Evolutionary conservation across 257 asterid genomes (phyloP), one percentile per base, ranked within the genome.

Genomic region (Solanum habrochaites): DNA sequence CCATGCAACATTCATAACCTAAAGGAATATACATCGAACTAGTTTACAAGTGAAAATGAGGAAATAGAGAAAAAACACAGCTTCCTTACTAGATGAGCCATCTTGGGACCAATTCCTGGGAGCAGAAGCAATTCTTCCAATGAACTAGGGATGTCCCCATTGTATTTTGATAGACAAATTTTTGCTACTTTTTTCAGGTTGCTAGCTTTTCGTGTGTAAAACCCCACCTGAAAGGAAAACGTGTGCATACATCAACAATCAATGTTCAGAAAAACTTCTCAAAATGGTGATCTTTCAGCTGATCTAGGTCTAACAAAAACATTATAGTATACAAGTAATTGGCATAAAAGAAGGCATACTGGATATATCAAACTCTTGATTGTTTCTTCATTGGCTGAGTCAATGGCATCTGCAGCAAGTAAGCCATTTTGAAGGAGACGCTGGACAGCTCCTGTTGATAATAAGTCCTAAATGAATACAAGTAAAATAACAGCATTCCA

Each of bases 1-100:
- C 99, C 99, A 97, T 27, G 92, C 99, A 8, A 97, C 97, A 89
- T 97, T 95, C 99, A 97, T 96, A 82, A 95, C 98, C 99, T 97
- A 80, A 35, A 88, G 39, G 62, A 75, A 52, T 29, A 52, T 11
- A 49, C 31, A 81, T 31, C 78, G 74, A 78, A 64, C 42, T 83
- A 27, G 42, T 13, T 80, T 71, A 21, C 42, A 88, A 16, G 60
- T 21, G 49, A 71, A n/a, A 12, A 37, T 47, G 60, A 78, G 18
- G 49, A 56, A 12, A 45, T 40, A 27, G 43, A 75, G 66, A 12
- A 60, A 60, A 83, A 23, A 66, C 27, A 23, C 14, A 85, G 45
- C 67, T 72, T 27, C 87, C 94, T 88, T 91, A 97, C 99, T 91
- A 97, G 92, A 92, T 97, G 99, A 89, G 99, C 99, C 99, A 97